Base-by-base conservation (phyloP, 2,329 filamentous ascomycete species). In the Monilinia fructigena region DNA sequence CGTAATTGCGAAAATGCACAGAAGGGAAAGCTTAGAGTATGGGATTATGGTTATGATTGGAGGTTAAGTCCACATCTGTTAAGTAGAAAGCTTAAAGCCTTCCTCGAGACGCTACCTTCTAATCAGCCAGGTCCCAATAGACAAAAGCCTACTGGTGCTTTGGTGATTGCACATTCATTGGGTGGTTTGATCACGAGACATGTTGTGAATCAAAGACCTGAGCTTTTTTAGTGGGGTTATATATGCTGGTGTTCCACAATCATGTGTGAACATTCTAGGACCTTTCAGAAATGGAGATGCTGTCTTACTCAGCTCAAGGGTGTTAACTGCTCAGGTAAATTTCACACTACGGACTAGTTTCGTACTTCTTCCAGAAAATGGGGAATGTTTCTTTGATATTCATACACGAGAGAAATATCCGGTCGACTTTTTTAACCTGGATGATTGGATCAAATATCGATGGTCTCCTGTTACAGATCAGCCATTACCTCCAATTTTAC, bases 41-140 rank as follows among this genome's bases (percentile, higher is more conserved):
- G 93, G 81, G 89, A 97, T 73, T 98, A 94, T 75, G 93, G 93
- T 23, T 98, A 97, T 73, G 94, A 98, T 78, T 98, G 94, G 94
- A 85, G 94, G 20, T 80, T 97, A 50, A 95, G 91, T 70, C 94
- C 94, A 0, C 85, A 89, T 73, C 80, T 92, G 0, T 83, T 95
- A 0, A 93, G 90, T 3, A 81, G 82, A 55, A 86, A 86, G 68
- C 80, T 98, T n/a, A 85, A 89, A 47, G 79, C 84, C 23, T 97
- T 91, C 73, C 80, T 98, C 18, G 86, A 90, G 74, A 82, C 79
- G 2, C 80, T 98, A 0, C 90, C 90, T 0, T 93, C 87, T 62
- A 97, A 97, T 74, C 82, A 85, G 56, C 80, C 83, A 50, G 59
- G 64, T 23, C 52, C 50, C 20, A 66, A 68, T 3, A 82, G 79